phyloP scores from a whole-genome alignment of 1,284 basidiomycete species.

The Vanrija humicola region DNA sequence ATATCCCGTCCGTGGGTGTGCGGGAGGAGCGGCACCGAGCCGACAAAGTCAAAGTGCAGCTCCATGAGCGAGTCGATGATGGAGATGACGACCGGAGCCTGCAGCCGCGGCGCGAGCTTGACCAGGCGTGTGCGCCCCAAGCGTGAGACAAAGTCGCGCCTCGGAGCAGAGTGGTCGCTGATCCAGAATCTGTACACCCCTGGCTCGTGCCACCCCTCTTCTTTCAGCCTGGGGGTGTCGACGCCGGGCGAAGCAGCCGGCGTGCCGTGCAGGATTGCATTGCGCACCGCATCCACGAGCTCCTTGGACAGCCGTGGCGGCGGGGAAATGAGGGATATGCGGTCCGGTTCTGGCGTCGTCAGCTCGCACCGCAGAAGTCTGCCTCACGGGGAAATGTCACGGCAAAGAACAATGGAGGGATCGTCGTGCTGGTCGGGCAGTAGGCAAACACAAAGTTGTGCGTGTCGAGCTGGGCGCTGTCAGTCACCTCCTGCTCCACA shows the following conservation, averaged over 20 bases:
- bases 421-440: conserved; percentile 8
- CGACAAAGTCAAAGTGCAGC: conserved; percentile 29
- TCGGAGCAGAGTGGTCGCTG: conserved; percentile 1
- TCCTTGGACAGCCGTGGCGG: conserved; percentile 28
- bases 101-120: conserved; percentile 15
- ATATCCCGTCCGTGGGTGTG: conserved; percentile 34
- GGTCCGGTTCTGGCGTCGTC: conserved; percentile 34
- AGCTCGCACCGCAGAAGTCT: not conserved
- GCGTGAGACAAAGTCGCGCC: conserved; percentile 6
- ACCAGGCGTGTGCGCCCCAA: too few species aligned
- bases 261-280: conserved; percentile 23
- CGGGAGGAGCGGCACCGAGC: conserved; percentile 35
- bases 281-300: conserved; percentile 34
- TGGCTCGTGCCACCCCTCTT: conserved; percentile 43
- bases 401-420: conserved; percentile 39
- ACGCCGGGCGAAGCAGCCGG: conserved; percentile 6
- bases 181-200: conserved; percentile 45
- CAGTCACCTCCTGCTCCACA: not conserved
- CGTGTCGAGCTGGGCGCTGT: conserved; percentile 25
- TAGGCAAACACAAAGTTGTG: conserved; percentile 39
- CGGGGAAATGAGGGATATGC: conserved; percentile 40
- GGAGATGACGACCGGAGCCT: conserved; percentile 30
- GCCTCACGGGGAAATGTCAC: conserved; percentile 41
- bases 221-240: conserved; percentile 26
- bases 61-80: conserved; percentile 32